Evolutionary conservation across 1,139 yeast genomes (phyloP).

Genomic region (Kodamaea alishanica): DNA sequence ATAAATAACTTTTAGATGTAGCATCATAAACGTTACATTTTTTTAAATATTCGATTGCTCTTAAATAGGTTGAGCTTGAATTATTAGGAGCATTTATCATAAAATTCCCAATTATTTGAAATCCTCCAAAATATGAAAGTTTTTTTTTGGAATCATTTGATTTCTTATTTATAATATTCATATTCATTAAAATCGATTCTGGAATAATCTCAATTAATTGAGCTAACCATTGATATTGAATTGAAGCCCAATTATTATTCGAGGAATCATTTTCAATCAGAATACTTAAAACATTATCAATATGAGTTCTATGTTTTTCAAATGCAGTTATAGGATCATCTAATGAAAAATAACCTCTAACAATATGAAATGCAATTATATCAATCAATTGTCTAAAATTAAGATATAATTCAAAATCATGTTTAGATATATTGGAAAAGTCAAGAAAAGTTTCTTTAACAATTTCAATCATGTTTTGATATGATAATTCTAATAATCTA

Average conservation of each 20-base stretch:
- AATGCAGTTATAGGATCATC: conserved; percentile 59
- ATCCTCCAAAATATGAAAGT: conserved; percentile 34
- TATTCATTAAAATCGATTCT: conserved; percentile 30
- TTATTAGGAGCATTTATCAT: conserved; percentile 26
- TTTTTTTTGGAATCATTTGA: conserved; percentile 8
- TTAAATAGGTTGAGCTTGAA: conserved; percentile 29
- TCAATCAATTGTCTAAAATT: conserved; percentile 52
- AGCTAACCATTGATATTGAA: conserved; percentile 54
- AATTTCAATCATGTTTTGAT: conserved; percentile 31
- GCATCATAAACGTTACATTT: background rate
- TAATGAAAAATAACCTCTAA: conserved; percentile 57
- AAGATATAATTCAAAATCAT: conserved; percentile 27
- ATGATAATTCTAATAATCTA: conserved; percentile 30
- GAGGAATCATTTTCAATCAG: conserved; percentile 7
- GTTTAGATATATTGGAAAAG: conserved; percentile 20
- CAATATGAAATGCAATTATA: conserved; percentile 57
- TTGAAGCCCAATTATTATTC: conserved; percentile 38
- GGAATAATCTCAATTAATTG: conserved; percentile 49
- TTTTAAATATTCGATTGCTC: conserved; percentile 19
- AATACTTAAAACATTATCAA: conserved; percentile 35
- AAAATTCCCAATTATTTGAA: conserved; percentile 24
- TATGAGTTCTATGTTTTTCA: conserved; percentile 61
- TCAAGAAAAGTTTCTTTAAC: conserved; percentile 18
- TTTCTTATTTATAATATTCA: conserved; percentile 4
- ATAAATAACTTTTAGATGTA: conserved; percentile 7